Base-by-base conservation (phyloP, 352 stramenopile species). In the Phytophthora foliorum region DNA sequence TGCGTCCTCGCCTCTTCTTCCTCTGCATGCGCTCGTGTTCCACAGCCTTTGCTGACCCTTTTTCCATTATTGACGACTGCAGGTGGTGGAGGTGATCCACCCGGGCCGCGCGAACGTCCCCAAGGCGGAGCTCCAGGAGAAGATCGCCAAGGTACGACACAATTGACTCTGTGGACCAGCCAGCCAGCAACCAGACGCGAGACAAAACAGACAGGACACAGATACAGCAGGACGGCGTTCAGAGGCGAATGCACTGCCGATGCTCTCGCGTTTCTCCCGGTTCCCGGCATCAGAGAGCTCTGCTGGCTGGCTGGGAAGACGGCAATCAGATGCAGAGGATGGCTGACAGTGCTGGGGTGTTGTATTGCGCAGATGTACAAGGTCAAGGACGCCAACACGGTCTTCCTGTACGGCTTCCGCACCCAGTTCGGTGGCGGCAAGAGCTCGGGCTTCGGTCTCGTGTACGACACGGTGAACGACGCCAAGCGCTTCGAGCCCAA, bases 401-500 rank as follows among this genome's bases (percentile, higher is more conserved):
- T 98, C 45, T 97, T 98, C 77, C 73, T 99, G 48, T 99, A 99
- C 78, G 97, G 97, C 71, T 99, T 99, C 93, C 90, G 93, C 72
- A 99, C 96, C 60, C 92, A 97, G 63, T 99, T 99, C 78, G 98
- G 98, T 70, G 98, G 98, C 69, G 98, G 97, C 75, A 99, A 99
- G 85, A 97, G 82, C 72, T 98, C 97, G 53, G 97, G 97, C 70
- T 99, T 99, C 76, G 98, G 95, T 75, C 88, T 99, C 54, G 98
- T 99, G 81, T 99, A 99, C 84, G 97, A 99, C 87, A 97, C 89
- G 59, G 84, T 99, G 67, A 98, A 99, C 75, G 96, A 98, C 65
- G 92, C 97, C 63, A 98, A 98, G 80, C 99, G 99, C 74, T 99
- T 99, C 78, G 97, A 99, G 82, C 97, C 97, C 45, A 99, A 99